Evolutionary conservation across 371 early-diverging fungal species (phyloP).

Genomic region (Rhizopus arrhizus): DNA sequence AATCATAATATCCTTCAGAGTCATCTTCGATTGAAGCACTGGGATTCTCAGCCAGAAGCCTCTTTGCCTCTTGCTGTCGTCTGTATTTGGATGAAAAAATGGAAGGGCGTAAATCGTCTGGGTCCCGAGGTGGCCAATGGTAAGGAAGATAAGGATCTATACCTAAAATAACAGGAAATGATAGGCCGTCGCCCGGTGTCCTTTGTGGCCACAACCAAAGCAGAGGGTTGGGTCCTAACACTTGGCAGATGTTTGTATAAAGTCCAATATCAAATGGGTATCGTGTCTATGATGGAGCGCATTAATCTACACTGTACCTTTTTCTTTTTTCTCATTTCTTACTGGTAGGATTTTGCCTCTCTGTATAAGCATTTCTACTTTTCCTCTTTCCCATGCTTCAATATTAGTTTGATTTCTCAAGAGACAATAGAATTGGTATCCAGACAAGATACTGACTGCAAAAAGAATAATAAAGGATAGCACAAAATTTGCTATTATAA

Average conservation of each 20-base stretch:
- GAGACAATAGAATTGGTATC: conserved; percentile 85
- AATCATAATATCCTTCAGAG: conserved; percentile 40
- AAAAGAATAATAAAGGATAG: conserved; percentile 73
- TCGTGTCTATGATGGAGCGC: background rate
- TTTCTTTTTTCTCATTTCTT: conserved; percentile 6
- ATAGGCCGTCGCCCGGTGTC: conserved; percentile 71
- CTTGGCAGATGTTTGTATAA: conserved; percentile 72
- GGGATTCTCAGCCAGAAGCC: conserved; percentile 21
- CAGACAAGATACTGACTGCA: conserved; percentile 79
- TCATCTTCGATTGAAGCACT: conserved; percentile 21
- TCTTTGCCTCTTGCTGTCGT: conserved; percentile 32
- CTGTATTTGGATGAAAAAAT: conserved; percentile 44
- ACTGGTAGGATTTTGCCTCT: conserved; percentile 64
- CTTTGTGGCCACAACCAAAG: conserved; percentile 75
- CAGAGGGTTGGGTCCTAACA: conserved; percentile 72
- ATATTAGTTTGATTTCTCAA: conserved; percentile 92
- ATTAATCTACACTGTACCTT: too few relatives aligned
- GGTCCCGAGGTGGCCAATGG: conserved; percentile 45
- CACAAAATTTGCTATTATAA: conserved; percentile 77
- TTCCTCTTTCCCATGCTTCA: conserved; percentile 83
- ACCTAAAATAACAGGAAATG: conserved; percentile 57
- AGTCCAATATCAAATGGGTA: conserved; percentile 85
- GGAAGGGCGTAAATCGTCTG: conserved; percentile 40
- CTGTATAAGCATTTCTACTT: conserved; percentile 77
- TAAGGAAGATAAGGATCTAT: conserved; percentile 34